A percentile compares a stretch with the other conserved stretches of the same genome.
Conservation (phyloP, 768 basidiomycete species). For the Cystofilobasidium macerans region DNA sequence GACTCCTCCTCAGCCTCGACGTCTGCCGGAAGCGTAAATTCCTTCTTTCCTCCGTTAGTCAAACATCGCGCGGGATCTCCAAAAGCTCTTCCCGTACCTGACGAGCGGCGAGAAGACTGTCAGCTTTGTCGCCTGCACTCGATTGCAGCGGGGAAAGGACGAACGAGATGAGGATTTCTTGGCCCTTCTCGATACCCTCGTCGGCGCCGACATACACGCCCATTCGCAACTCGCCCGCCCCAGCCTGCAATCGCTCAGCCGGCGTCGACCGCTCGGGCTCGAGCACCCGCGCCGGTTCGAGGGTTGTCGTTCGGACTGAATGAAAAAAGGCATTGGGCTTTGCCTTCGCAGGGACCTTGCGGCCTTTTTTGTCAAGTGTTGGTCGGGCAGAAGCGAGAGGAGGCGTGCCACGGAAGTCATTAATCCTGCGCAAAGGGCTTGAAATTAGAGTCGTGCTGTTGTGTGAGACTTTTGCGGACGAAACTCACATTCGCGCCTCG, state of each 20-base stretch:
- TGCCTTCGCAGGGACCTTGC: constrained; percentile 11
- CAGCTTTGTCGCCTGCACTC: too few relatives aligned
- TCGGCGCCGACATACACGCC: constrained; percentile 18
- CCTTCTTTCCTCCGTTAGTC: too few relatives aligned
- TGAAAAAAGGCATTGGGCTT: constrained; percentile 22
- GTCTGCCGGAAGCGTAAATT: too few relatives aligned
- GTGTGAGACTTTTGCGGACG: too few relatives aligned
- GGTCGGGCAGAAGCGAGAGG: background rate
- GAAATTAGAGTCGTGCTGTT: too few relatives aligned
- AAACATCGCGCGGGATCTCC: too few relatives aligned
- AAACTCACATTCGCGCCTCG: constrained; percentile 14
- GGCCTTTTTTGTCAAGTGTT: background rate
- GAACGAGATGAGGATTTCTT: constrained; percentile 21
- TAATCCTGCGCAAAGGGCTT: too few relatives aligned
- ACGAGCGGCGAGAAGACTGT: too few relatives aligned
- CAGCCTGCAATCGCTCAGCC: background rate
- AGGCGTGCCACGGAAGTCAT: constrained; percentile 25
- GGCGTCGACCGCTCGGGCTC: constrained; percentile 15
- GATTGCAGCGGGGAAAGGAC: too few relatives aligned
- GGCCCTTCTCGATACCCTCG: constrained; percentile 21
- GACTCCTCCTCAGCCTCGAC: too few relatives aligned
- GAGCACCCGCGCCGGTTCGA: background rate
- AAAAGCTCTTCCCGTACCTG: too few relatives aligned
- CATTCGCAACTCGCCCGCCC: constrained; percentile 22
- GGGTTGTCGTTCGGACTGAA: constrained; percentile 15